Evolutionary conservation across 129 eudicot species (phyloP).

Genomic region (Chrysanthemum seticuspe): DNA sequence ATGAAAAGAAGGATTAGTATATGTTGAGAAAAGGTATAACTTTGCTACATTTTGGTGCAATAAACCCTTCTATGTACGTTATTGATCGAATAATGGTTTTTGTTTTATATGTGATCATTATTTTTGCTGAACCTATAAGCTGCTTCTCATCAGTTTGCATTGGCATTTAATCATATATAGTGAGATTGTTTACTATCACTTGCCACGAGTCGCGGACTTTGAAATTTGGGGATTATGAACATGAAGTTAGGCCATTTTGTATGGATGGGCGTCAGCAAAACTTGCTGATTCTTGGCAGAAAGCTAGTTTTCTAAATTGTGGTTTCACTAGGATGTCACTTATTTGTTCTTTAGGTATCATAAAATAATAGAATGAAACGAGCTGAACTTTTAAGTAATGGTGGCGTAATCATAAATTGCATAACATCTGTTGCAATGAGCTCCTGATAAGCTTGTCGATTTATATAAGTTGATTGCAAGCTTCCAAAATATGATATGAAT

Average conservation of each 20-base stretch:
- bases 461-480: not conserved
- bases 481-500: slow-evolving; percentile 8
- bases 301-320: not conserved
- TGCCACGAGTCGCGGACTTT: too few species aligned
- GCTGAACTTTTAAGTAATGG: slow-evolving; percentile 6
- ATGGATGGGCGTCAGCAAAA: not conserved
- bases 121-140: not conserved
- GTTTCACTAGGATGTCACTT: slow-evolving; percentile 3
- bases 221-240: too few species aligned
- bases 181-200: not conserved
- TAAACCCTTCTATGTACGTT: too few species aligned
- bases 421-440: not conserved
- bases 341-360: slow-evolving; percentile 11
- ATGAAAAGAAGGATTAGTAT: too few species aligned
- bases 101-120: not conserved
- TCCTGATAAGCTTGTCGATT: not conserved
- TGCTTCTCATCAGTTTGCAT: slow-evolving; percentile 1
- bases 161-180: slow-evolving; percentile 10
- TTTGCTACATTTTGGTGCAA: too few species aligned
- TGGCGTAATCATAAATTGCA: not conserved
- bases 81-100: slow-evolving; percentile 1
- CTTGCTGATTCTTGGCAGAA: not conserved
- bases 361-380: too few species aligned
- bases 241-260: too few species aligned
- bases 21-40: too few species aligned